Evolutionary conservation across 306 rosid species (phyloP).

Genomic region (Hippophae gyantsensis): DNA sequence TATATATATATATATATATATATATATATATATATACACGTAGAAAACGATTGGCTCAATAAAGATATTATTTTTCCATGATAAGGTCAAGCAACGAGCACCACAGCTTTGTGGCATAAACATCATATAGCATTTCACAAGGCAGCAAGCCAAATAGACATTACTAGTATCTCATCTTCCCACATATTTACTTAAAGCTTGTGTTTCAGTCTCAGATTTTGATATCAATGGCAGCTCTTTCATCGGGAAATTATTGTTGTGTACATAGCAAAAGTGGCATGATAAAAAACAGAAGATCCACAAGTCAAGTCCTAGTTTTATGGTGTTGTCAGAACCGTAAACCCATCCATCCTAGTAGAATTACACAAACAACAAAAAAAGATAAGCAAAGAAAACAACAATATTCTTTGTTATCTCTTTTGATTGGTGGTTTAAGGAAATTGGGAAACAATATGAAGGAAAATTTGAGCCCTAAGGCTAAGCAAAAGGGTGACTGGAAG

Average conservation of each 20-base stretch:
- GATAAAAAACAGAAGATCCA: constrained; percentile 17
- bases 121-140: too few relatives aligned
- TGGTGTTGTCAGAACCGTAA: constrained; percentile 29
- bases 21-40: too few relatives aligned
- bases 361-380: constrained; percentile 21
- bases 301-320: constrained; percentile 17
- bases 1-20: too few relatives aligned
- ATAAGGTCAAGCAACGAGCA: too few relatives aligned
- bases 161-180: too few relatives aligned
- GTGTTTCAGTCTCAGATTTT: not conserved
- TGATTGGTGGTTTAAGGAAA: constrained; percentile 32
- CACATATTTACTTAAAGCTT: too few relatives aligned
- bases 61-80: too few relatives aligned
- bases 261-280: constrained; percentile 3
- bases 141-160: too few relatives aligned
- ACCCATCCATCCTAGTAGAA: constrained; percentile 13
- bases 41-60: too few relatives aligned
- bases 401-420: constrained; percentile 2
- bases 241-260: constrained; percentile 16
- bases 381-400: constrained; percentile 15
- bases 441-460: constrained; percentile 39
- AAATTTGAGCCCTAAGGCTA: constrained; percentile 63
- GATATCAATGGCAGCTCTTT: constrained; percentile 38
- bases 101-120: too few relatives aligned
- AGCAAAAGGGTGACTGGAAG: constrained; percentile 80